These are phyloP conservation scores for Cercophora samala DNA, from an alignment of 495 filamentous ascomycete genomes.

Conservation along the genomic window DNA sequence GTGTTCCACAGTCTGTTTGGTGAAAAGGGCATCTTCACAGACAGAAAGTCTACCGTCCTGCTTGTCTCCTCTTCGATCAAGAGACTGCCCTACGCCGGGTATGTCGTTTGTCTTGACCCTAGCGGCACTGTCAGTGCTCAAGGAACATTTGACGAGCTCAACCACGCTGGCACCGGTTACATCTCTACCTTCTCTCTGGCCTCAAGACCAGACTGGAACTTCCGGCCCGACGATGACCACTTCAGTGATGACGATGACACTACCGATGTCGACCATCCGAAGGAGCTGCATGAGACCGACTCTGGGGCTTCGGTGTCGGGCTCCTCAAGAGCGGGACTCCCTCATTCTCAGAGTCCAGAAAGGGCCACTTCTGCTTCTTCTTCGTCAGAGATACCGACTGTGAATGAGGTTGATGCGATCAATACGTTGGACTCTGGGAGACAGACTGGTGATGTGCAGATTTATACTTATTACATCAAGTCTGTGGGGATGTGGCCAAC, in stretches of 20 bases:
- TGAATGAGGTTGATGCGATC: constrained; percentile 1
- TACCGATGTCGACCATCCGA: neutral
- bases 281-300: neutral
- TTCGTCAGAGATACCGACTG: neutral
- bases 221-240: constrained; percentile 5
- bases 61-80: constrained; percentile 35
- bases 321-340: neutral
- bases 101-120: constrained; percentile 48
- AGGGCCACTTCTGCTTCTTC: neutral
- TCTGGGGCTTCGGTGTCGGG: constrained; percentile 23
- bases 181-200: constrained; percentile 22
- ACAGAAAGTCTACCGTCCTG: constrained; percentile 50
- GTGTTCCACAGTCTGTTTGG: constrained; percentile 57
- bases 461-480: constrained; percentile 54
- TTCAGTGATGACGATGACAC: neutral
- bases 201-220: constrained; percentile 23
- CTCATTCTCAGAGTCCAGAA: neutral
- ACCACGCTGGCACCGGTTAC: constrained; percentile 21
- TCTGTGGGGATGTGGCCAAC: constrained; percentile 49
- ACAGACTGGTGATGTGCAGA: constrained; percentile 49
- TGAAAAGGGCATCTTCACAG: constrained; percentile 37
- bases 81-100: constrained; percentile 48
- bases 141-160: constrained; percentile 39
- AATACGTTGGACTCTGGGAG: constrained; percentile 19
- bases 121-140: constrained; percentile 49